These are phyloP conservation scores for Flaveria brownii DNA, from an alignment of 129 eudicot genomes.

Conservation along the genomic window DNA sequence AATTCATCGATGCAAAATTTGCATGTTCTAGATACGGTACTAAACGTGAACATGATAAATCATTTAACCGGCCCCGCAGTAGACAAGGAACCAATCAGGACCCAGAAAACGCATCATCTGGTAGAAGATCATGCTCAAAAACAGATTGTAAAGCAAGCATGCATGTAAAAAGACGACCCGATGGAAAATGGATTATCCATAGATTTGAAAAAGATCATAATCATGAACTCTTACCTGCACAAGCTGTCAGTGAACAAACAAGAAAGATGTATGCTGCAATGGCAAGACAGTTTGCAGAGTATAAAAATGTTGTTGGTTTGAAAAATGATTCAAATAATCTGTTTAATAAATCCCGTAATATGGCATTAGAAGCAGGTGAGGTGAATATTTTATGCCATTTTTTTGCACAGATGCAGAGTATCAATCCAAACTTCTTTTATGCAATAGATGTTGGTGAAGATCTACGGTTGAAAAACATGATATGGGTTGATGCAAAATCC, in stretches of 20 bases:
- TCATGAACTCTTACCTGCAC: slow-evolving; percentile 94
- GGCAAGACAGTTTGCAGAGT: slow-evolving; percentile 95
- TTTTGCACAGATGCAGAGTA: slow-evolving; percentile 69
- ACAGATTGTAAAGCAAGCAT: slow-evolving; percentile 62
- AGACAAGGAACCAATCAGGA: slow-evolving; percentile 76
- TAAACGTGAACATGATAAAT: slow-evolving; percentile 89
- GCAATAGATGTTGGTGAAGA: slow-evolving; percentile 84
- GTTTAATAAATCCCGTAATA: slow-evolving; percentile 63
- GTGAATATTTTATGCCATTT: slow-evolving; percentile 54
- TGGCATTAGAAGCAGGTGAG: slow-evolving; percentile 68
- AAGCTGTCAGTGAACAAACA: slow-evolving; percentile 96
- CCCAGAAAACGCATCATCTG: slow-evolving; percentile 74
- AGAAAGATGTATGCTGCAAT: slow-evolving; percentile 92
- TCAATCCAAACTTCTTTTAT: slow-evolving; percentile 86
- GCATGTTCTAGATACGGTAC: slow-evolving; percentile 97
- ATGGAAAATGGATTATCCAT: slow-evolving; percentile 94
- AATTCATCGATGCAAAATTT: slow-evolving; percentile 92
- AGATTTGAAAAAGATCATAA: slow-evolving; percentile 87
- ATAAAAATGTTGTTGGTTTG: slow-evolving; percentile 77
- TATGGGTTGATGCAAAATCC: slow-evolving; percentile 91
- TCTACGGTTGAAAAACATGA: slow-evolving; percentile 64
- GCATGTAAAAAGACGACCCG: slow-evolving; percentile 91
- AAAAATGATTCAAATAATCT: slow-evolving; percentile 57
- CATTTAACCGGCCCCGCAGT: slow-evolving; percentile 65
- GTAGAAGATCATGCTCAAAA: slow-evolving; percentile 80